Percentiles rank a stretch among this genome's conserved stretches.
Conservation (phyloP, 2,329 filamentous ascomycete species). For the Cladosporium velox region DNA sequence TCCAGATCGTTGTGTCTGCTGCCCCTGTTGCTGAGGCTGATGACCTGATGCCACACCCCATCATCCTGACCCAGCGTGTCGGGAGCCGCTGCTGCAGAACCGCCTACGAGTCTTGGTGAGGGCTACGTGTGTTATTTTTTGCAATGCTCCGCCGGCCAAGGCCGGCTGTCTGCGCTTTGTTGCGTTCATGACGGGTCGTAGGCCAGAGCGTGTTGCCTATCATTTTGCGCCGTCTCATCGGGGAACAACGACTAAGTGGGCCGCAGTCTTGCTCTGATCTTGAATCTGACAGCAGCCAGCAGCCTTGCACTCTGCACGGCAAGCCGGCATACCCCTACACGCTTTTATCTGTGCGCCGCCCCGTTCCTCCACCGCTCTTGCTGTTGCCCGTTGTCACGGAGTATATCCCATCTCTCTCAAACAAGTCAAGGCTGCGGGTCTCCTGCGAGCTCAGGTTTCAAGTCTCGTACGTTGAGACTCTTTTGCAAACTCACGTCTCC, state of each 20-base stretch:
- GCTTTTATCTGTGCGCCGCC: conserved; percentile 16
- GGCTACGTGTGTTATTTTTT: conserved; percentile 17
- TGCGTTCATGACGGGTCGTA: conserved; percentile 18
- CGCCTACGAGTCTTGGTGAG: conserved; percentile 7
- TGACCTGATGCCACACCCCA: conserved; percentile 19
- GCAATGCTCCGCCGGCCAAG: conserved; percentile 17
- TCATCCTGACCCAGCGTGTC: conserved; percentile 19
- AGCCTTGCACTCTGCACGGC: conserved; percentile 18
- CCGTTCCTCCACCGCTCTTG: conserved; percentile 18
- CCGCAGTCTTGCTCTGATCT: conserved; percentile 19
- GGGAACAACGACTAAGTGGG: conserved; percentile 19
- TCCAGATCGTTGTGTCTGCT: conserved; percentile 14
- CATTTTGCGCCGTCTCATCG: conserved; percentile 18
- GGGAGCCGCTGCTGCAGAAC: conserved; percentile 18
- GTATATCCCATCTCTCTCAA: conserved; percentile 13
- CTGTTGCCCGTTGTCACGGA: conserved; percentile 17
- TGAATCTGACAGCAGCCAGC: conserved; percentile 18
- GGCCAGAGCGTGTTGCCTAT: conserved; percentile 21
- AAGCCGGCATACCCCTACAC: conserved; percentile 21
- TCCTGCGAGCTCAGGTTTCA: conserved; percentile 7
- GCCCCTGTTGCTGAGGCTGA: conserved; percentile 20
- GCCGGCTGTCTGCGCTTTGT: conserved; percentile 20
- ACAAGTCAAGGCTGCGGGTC: conserved; percentile 1
- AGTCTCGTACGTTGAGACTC: conserved; percentile 5
- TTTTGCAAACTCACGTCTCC: conserved; percentile 2